Conservation (phyloP, 306 rosid genomes). For the Prunus armeniaca region DNA sequence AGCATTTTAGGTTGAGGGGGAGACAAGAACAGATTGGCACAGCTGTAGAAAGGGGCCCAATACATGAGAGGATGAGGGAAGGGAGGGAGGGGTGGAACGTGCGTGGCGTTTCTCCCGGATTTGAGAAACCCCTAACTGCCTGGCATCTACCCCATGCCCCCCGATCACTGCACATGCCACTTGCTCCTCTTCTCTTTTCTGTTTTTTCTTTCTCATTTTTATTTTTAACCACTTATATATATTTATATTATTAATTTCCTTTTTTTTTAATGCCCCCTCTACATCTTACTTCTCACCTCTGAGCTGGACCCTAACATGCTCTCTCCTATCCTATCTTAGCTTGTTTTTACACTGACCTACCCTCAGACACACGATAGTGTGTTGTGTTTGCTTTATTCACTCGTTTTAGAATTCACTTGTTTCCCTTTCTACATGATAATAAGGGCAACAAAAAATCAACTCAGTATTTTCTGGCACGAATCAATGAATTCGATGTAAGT, state of each 20-base stretch:
- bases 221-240: neutral
- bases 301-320: constrained; percentile 6
- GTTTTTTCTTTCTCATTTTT: neutral
- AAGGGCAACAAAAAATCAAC: too few species aligned
- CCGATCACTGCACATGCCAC: constrained; percentile 34
- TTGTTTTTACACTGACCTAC: constrained; percentile 1
- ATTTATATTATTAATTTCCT: too few species aligned
- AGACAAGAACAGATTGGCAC: constrained; percentile 37
- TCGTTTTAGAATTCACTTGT: neutral
- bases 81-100: constrained; percentile 10
- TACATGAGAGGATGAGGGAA: neutral
- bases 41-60: constrained; percentile 30
- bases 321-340: neutral
- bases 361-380: neutral
- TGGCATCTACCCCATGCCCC: constrained; percentile 29
- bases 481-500: too few species aligned
- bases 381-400: neutral
- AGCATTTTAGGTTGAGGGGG: constrained; percentile 5
- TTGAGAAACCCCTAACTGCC: constrained; percentile 31
- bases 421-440: neutral
- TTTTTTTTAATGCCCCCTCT: neutral
- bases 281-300: neutral
- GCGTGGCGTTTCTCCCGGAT: constrained; percentile 35
- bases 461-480: too few species aligned
- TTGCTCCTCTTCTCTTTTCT: neutral